Percentiles rank a stretch among this genome's conserved stretches.
Conservation (phyloP, 2,329 filamentous ascomycete species). For the Myriosclerotinia scirpicola region DNA sequence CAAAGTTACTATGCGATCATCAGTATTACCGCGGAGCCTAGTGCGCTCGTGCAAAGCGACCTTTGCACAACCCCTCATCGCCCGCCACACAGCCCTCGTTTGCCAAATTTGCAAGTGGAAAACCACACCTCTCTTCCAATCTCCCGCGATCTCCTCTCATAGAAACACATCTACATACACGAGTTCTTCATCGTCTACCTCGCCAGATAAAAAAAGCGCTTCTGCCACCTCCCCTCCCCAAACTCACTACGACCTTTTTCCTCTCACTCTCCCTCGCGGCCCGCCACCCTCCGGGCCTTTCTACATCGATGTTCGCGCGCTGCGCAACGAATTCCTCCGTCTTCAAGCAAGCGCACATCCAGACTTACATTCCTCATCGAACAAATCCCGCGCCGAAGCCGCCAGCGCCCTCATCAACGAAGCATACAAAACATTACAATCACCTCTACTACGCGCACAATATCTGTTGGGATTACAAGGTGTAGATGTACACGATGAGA, state of each 20-base stretch:
- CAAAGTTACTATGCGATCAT: conserved; percentile 14
- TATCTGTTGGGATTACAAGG: conserved; percentile 74
- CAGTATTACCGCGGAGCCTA: neutral
- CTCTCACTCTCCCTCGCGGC: conserved; percentile 70
- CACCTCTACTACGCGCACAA: conserved; percentile 81
- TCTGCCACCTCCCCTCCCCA: conserved; percentile 30
- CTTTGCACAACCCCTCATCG: neutral
- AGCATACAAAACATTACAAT: conserved; percentile 80
- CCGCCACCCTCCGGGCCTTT: conserved; percentile 79
- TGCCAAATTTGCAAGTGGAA: conserved; percentile 13
- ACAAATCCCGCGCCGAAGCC: conserved; percentile 66
- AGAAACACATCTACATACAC: conserved; percentile 8
- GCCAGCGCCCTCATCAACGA: conserved; percentile 85
- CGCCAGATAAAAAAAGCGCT: neutral
- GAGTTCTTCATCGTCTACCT: neutral
- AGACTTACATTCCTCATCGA: conserved; percentile 53
- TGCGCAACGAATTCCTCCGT: conserved; percentile 82
- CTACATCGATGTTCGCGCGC: conserved; percentile 64
- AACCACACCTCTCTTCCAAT: conserved; percentile 7
- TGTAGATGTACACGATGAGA: conserved; percentile 58
- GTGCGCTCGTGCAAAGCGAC: conserved; percentile 9
- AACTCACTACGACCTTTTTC: conserved; percentile 88
- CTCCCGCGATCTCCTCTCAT: neutral
- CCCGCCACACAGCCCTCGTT: neutral
- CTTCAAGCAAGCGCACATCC: conserved; percentile 78